phyloP scores from a whole-genome alignment of 805 yeast species.

The Ogataea dorogensis region DNA sequence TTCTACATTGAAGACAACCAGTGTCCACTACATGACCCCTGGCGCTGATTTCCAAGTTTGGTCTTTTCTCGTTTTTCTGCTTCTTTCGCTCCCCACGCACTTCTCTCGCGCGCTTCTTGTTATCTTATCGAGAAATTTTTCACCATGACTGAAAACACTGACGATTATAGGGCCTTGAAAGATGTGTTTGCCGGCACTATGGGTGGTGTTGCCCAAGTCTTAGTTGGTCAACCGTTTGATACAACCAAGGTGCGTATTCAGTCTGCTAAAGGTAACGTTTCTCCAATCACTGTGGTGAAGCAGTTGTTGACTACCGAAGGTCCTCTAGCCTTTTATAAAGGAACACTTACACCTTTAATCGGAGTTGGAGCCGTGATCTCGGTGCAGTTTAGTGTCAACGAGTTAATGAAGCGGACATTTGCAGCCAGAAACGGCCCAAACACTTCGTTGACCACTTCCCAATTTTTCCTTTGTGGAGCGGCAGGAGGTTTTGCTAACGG shows the following conservation, averaged over 20 bases:
- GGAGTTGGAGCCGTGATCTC: conserved; percentile 99
- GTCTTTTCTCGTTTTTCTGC: too few relatives aligned
- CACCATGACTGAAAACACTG: conserved; percentile 1
- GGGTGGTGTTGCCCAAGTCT: conserved; percentile 95
- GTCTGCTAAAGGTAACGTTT: conserved; percentile 75
- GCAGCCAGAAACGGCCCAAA: conserved; percentile 41
- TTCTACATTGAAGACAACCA: too few relatives aligned
- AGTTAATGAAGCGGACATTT: conserved; percentile 84
- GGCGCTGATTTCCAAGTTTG: too few relatives aligned
- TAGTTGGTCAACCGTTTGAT: conserved; percentile 95
- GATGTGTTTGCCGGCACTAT: conserved; percentile 89
- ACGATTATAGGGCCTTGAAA: conserved; percentile 50
- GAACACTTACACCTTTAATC: conserved; percentile 86
- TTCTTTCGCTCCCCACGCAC: not conserved
- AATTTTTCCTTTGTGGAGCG: conserved; percentile 80
- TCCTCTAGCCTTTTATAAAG: conserved; percentile 82
- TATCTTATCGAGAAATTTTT: conserved; percentile 12
- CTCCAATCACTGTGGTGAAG: conserved; percentile 72
- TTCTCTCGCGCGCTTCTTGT: conserved; percentile 1
- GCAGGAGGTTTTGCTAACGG: conserved; percentile 94
- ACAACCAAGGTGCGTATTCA: conserved; percentile 92
- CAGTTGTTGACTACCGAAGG: conserved; percentile 79
- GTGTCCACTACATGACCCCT: too few relatives aligned
- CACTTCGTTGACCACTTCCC: conserved; percentile 50
- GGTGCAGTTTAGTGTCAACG: conserved; percentile 93